Percentiles rank a stretch among this genome's conserved stretches.
These are phyloP conservation scores for Neurospora crassa DNA, from an alignment of 2,329 filamentous ascomycete species.

Conservation along the genomic window DNA sequence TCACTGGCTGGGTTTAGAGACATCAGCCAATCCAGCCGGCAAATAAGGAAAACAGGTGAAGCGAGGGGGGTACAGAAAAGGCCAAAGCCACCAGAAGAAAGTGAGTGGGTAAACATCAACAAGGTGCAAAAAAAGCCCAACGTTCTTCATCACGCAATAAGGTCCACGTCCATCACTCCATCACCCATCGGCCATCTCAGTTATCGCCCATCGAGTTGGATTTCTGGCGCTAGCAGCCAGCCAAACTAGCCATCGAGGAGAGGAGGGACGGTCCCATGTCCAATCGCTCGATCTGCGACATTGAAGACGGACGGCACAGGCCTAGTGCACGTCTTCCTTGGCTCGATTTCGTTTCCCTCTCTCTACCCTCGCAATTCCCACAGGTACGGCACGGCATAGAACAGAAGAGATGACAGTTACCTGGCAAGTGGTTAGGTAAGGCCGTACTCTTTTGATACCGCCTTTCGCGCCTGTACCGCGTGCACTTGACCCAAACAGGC, in stretches of 20 bases:
- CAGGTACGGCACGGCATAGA: constrained; percentile 1
- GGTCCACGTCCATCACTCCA: neutral
- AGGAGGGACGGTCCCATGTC: constrained; percentile 6
- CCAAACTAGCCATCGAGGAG: constrained; percentile 3
- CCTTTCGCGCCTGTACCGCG: neutral
- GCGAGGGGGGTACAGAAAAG: neutral
- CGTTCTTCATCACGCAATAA: neutral
- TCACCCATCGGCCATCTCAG: neutral
- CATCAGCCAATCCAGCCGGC: neutral
- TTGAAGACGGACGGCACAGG: constrained; percentile 7
- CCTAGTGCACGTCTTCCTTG: constrained; percentile 1
- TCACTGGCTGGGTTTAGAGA: neutral
- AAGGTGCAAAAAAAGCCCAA: neutral
- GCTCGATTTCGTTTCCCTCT: neutral
- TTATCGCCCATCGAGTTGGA: neutral
- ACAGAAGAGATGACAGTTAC: neutral
- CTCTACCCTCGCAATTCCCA: constrained; percentile 1
- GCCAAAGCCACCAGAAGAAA: neutral
- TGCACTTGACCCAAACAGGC: neutral
- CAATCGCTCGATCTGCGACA: constrained; percentile 14
- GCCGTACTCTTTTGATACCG: neutral
- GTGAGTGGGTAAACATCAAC: neutral
- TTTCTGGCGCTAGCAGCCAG: constrained; percentile 1
- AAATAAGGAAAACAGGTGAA: neutral
- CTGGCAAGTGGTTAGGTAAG: neutral